Evolutionary conservation across 192 early-diverging fungal species (phyloP), one percentile per base, ranked within the genome.

Genomic region (Coemansia javaensis): DNA sequence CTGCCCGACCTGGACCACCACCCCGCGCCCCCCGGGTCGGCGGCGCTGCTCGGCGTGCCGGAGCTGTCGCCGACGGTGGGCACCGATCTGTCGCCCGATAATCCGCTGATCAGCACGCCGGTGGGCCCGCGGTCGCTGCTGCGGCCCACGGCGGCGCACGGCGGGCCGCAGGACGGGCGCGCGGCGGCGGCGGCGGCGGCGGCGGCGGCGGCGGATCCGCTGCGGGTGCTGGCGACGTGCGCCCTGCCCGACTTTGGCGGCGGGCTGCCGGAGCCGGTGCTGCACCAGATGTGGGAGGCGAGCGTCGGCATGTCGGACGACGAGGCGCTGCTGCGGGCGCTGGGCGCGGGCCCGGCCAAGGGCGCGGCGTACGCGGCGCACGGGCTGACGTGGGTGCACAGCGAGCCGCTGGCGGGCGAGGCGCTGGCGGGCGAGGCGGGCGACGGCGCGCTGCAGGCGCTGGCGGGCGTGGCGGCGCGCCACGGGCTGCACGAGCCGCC

Each of bases 201-300:
- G n/a, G n/a, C n/a, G n/a, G n/a, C n/a, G n/a, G n/a, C n/a, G n/a
- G n/a, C n/a, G n/a, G n/a, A 70, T 27, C 68, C 68, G 2, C 42
- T 71, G 52, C 55, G 48, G 9, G 41, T 64, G 0, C 56, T 71
- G 7, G 44, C 46, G 28, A 46, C 68, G 2, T 42, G 47, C 36
- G 50, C 37, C 7, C 32, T 71, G 44, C 61, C 60, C 0, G 68
- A 71, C 17, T 30, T 59, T 35, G 18, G 52, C n/a, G 41, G 52
- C 21, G 61, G 60, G 0, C 47, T 71, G 30, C 38, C 68, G 9
- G 68, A 64, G 24, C 18, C 35, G 13, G 51, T 64, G 1, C 32
- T 63, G 43, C 53, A 53, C 32, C 50, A 44, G 32, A 63, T 64
- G 56, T 59, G 47, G 45, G 61, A 40, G 23, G 44, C 64, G 28